Percentiles rank a stretch among this genome's conserved stretches.
These are phyloP conservation scores for Fusarium cyanostomum DNA, from an alignment of 2,329 filamentous ascomycete species.

Conservation along the genomic window DNA sequence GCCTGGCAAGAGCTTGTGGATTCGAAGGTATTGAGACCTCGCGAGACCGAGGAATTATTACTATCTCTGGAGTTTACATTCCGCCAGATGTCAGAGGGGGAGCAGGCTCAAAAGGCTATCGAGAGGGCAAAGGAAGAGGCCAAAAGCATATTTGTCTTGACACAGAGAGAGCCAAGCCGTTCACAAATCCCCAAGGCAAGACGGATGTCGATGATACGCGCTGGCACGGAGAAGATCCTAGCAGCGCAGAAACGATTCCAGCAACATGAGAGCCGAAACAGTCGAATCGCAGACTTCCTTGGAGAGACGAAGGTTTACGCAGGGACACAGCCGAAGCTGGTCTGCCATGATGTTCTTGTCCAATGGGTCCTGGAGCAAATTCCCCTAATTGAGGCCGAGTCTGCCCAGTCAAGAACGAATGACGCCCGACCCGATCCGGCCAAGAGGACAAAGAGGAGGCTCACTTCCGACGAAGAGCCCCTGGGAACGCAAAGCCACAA, in stretches of 20 bases:
- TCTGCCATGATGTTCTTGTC: constrained; percentile 30
- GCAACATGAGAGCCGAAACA: background rate
- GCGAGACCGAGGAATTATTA: constrained; percentile 27
- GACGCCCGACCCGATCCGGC: background rate
- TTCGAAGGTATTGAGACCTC: constrained; percentile 37
- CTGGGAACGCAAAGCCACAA: background rate
- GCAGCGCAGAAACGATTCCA: background rate
- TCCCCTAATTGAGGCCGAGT: constrained; percentile 42
- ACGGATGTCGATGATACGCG: constrained; percentile 16
- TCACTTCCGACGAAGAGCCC: background rate
- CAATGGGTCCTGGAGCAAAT: constrained; percentile 45
- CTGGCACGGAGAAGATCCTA: background rate
- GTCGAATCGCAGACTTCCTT: background rate
- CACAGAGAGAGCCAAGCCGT: constrained; percentile 13
- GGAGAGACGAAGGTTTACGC: background rate
- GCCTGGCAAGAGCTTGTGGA: constrained; percentile 48
- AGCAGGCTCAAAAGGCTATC: background rate
- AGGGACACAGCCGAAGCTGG: constrained; percentile 20
- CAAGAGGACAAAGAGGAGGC: background rate
- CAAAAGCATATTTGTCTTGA: background rate
- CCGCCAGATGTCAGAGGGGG: too few species aligned
- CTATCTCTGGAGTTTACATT: too few species aligned
- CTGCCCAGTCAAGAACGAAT: background rate
- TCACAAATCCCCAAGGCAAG: constrained; percentile 1
- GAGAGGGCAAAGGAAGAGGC: background rate